phyloP scores from a whole-genome alignment of 2,329 filamentous ascomycete species.

The Alternaria panax region DNA sequence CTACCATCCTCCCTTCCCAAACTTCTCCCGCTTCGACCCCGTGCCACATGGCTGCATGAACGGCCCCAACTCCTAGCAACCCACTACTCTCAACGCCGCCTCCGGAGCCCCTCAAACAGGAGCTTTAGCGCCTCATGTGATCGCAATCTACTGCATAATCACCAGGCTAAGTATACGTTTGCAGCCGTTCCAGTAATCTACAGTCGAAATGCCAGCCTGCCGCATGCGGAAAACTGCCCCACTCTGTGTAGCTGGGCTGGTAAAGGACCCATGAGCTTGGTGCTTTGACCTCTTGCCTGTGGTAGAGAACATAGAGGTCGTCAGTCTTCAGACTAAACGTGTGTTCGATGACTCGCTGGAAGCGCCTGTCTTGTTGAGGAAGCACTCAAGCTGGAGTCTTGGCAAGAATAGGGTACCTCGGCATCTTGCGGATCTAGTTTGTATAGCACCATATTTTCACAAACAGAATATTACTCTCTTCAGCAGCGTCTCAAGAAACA shows the following conservation, averaged over 20 bases:
- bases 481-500: background rate
- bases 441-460: background rate
- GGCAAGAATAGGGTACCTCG: slow-evolving; percentile 1
- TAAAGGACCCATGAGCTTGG: background rate
- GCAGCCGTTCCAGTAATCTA: slow-evolving; percentile 47
- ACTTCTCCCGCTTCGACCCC: slow-evolving; percentile 1
- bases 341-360: background rate
- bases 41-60: slow-evolving; percentile 12
- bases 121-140: slow-evolving; percentile 22
- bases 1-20: slow-evolving; percentile 2
- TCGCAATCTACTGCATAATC: slow-evolving; percentile 21
- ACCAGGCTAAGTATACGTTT: slow-evolving; percentile 35
- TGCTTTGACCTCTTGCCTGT: background rate
- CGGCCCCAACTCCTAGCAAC: slow-evolving; percentile 10
- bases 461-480: background rate
- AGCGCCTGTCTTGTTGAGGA: background rate
- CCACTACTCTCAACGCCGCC: slow-evolving; percentile 2
- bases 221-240: slow-evolving; percentile 32
- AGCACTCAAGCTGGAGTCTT: background rate
- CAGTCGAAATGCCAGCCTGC: slow-evolving; percentile 21
- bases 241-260: background rate
- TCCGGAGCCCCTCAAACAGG: background rate
- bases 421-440: background rate
- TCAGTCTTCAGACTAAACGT: background rate
- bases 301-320: background rate